A percentile compares a stretch with the other conserved stretches of the same genome.
Conservation (phyloP, 306 rosid genomes). For the Heteromeles arbutifolia region DNA sequence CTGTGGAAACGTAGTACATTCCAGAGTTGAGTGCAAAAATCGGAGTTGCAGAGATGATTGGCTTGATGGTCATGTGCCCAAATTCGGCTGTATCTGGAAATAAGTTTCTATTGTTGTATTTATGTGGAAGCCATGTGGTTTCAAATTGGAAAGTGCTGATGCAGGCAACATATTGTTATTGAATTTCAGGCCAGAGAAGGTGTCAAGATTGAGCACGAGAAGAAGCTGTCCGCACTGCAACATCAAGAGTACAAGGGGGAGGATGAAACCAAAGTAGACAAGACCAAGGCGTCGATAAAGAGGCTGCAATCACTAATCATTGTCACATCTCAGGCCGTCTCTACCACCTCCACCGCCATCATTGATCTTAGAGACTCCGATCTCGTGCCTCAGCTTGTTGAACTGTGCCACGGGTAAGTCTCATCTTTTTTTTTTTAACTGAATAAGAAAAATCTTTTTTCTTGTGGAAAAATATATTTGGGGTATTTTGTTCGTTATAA, state of each 20-base stretch:
- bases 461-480: too few relatives aligned
- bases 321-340: slow-evolving; percentile 95
- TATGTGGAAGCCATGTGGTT: slow-evolving; percentile 22
- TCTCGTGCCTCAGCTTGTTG: slow-evolving; percentile 93
- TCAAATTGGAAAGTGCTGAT: slow-evolving; percentile 27
- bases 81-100: slow-evolving; percentile 11
- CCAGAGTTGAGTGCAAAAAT: not conserved
- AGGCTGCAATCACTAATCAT: slow-evolving; percentile 76
- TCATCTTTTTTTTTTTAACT: slow-evolving; percentile 6
- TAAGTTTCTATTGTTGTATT: slow-evolving; percentile 24
- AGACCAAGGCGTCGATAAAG: slow-evolving; percentile 82
- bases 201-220: slow-evolving; percentile 84
- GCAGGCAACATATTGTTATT: slow-evolving; percentile 18
- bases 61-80: slow-evolving; percentile 1
- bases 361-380: slow-evolving; percentile 74
- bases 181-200: slow-evolving; percentile 78
- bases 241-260: slow-evolving; percentile 92
- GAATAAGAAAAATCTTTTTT: not conserved
- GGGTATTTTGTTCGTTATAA: not conserved
- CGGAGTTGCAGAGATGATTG: not conserved
- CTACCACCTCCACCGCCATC: slow-evolving; percentile 83
- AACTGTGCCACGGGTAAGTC: slow-evolving; percentile 82
- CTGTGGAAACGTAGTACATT: not conserved
- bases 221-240: slow-evolving; percentile 71
- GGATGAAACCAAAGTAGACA: slow-evolving; percentile 76